These are phyloP conservation scores for Ceratobasidium sp. DNA, from an alignment of 1,284 basidiomycete genomes.

Conservation along the genomic window DNA sequence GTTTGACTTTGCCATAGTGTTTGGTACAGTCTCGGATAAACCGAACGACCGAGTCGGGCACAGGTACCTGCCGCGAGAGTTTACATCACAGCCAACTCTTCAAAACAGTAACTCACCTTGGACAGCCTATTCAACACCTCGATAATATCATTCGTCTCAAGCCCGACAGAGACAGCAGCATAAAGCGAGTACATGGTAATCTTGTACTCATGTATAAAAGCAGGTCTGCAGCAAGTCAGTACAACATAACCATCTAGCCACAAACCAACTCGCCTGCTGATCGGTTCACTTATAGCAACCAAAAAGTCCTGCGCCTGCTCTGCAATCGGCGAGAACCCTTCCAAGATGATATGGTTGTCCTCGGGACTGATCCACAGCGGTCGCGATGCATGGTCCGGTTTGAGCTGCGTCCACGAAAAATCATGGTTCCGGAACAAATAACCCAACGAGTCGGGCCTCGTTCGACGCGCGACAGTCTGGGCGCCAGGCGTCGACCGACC, in stretches of 20 bases:
- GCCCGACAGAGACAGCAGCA: slow-evolving; percentile 97
- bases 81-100: not conserved
- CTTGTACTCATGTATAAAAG: slow-evolving; percentile 99
- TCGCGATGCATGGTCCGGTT: slow-evolving; percentile 88
- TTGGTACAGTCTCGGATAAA: slow-evolving; percentile 92
- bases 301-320: slow-evolving; percentile 99
- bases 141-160: slow-evolving; percentile 98
- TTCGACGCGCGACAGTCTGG: slow-evolving; percentile 14
- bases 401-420: slow-evolving; percentile 86
- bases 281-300: slow-evolving; percentile 98
- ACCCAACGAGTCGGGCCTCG: slow-evolving; percentile 23
- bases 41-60: slow-evolving; percentile 83
- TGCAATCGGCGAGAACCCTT: slow-evolving; percentile 96
- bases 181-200: slow-evolving; percentile 98
- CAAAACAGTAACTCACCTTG: slow-evolving; percentile 68
- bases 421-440: slow-evolving; percentile 84
- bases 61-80: slow-evolving; percentile 75
- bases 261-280: slow-evolving; percentile 84
- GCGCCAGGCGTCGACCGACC: slow-evolving; percentile 1
- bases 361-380: slow-evolving; percentile 97
- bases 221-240: slow-evolving; percentile 73
- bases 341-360: slow-evolving; percentile 93
- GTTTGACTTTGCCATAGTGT: slow-evolving; percentile 96
- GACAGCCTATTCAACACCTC: slow-evolving; percentile 92
- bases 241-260: not conserved